Evolutionary conservation across 225 moss, liverwort and hornwort species (phyloP).

Genomic region (Pleurozium schreberi): DNA sequence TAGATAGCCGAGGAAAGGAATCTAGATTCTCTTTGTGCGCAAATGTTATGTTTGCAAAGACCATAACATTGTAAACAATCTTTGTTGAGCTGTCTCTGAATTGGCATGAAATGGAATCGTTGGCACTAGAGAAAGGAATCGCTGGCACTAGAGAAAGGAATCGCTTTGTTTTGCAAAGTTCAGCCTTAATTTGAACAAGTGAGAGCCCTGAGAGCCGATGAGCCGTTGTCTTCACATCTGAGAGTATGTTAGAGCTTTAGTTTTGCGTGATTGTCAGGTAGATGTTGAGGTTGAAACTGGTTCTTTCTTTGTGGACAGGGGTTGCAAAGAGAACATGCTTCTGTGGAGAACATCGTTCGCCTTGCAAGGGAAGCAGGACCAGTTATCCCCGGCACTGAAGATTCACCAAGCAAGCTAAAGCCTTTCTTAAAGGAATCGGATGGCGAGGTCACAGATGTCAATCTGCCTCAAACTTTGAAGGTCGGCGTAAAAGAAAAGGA

Average conservation of each 20-base stretch:
- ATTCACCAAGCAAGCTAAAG: background rate
- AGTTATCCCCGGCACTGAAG: constrained; percentile 16
- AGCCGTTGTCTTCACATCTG: background rate
- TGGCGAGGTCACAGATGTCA: background rate
- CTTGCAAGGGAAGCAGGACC: constrained; percentile 86
- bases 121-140: background rate
- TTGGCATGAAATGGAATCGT: background rate
- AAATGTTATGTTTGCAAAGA: background rate
- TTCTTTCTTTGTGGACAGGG: constrained; percentile 31
- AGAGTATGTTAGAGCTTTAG: background rate
- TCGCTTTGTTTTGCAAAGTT: background rate
- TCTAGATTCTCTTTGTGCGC: background rate
- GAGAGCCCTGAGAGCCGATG: background rate
- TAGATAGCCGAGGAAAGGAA: background rate
- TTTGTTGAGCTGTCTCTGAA: background rate
- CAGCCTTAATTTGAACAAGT: background rate
- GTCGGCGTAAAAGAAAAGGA: constrained; percentile 30
- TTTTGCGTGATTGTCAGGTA: background rate
- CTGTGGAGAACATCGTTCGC: constrained; percentile 84
- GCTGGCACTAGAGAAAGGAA: background rate
- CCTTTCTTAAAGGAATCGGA: background rate
- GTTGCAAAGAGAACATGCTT: constrained; percentile 79
- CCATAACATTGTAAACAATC: background rate
- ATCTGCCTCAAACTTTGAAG: background rate
- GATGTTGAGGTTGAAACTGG: background rate